These are phyloP conservation scores for Pichia sp. DNA, from an alignment of 1,139 yeast genomes.

Conservation along the genomic window DNA sequence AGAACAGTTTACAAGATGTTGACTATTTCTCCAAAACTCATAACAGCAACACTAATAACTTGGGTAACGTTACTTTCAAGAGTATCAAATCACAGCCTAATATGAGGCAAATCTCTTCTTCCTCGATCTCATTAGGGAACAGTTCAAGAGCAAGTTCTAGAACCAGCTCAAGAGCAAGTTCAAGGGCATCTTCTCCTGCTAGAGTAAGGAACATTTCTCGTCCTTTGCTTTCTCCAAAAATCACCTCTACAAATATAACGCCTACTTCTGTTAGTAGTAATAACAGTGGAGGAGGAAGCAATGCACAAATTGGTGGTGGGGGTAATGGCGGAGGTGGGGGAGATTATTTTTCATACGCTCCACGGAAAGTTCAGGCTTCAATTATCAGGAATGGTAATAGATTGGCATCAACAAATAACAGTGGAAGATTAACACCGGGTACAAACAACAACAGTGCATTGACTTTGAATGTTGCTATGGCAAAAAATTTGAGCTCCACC, in stretches of 20 bases:
- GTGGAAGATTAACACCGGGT: conserved; percentile 17
- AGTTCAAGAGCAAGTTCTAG: conserved; percentile 14
- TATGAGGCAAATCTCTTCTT: conserved; percentile 6
- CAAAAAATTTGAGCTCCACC: conserved; percentile 5
- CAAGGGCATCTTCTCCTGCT: conserved; percentile 19
- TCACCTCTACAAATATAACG: conserved; percentile 4
- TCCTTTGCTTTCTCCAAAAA: conserved; percentile 13
- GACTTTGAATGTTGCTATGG: conserved; percentile 1
- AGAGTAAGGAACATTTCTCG: conserved; percentile 8
- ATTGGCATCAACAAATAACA: conserved; percentile 13
- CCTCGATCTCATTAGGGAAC: background rate
- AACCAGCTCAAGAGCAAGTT: conserved; percentile 14
- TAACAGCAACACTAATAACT: background rate
- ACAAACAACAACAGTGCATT: conserved; percentile 2
- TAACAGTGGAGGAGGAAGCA: background rate
- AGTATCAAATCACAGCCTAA: conserved; percentile 17
- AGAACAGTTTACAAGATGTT: conserved; percentile 5
- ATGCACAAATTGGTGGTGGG: too few relatives aligned
- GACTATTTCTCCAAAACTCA: conserved; percentile 7
- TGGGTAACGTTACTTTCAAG: conserved; percentile 15
- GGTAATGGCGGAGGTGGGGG: background rate
- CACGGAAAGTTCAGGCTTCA: conserved; percentile 20
- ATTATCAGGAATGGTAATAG: conserved; percentile 20
- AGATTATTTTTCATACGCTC: conserved; percentile 22
- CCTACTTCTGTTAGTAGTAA: conserved; percentile 2